Base-by-base conservation (phyloP, 2,329 filamentous ascomycete genomes). In the Chaetothyriales sp. region DNA sequence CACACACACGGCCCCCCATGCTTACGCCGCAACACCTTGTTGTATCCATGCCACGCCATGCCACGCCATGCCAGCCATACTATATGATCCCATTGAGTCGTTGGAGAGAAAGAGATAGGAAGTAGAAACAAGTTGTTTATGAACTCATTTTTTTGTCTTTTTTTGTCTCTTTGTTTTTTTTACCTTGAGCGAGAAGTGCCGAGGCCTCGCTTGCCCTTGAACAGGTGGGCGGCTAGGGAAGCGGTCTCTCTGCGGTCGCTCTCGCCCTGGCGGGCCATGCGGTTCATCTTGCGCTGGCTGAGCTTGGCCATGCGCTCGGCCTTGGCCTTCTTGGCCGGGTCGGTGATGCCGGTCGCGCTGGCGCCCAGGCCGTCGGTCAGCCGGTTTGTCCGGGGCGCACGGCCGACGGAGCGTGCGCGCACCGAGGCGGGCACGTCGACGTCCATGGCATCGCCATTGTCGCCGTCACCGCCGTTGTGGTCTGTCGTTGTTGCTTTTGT, bases 261-360 rank as follows among this genome's bases (percentile, higher is more conserved):
- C 74, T 98, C 92, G 75, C 92, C 92, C 76, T 93, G 86, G 68
- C 89, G 82, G 44, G 92, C 92, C 84, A 93, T 92, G 58, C 90
- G 80, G 75, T 98, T 98, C 88, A 93, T 95, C 79, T 88, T 90
- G 77, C 90, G 88, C 81, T 98, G 93, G 62, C 82, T 77, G 65
- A 98, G 72, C 77, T 95, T 96, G 65, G 81, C 77, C 66, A 93
- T 74, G 63, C 83, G 81, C 68, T 95, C 89, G 39, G 86, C 88
- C 78, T 90, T 93, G 53, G 74, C 76, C 59, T 85, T 78, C 47
- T 77, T 73, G 49, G 66, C 68, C 57, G 80, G 77, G 64, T 85
- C 78, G 53, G 75, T 77, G 43, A 96, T 82, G 71, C 86, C 87
- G 57, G 88, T 86, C 25, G 83, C 80, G 47, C 86, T 88, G 32